Evolutionary conservation across 2,329 filamentous ascomycete genomes (phyloP), one percentile per base, ranked within the genome.

Genomic region (Amauroascus verrucosus): DNA sequence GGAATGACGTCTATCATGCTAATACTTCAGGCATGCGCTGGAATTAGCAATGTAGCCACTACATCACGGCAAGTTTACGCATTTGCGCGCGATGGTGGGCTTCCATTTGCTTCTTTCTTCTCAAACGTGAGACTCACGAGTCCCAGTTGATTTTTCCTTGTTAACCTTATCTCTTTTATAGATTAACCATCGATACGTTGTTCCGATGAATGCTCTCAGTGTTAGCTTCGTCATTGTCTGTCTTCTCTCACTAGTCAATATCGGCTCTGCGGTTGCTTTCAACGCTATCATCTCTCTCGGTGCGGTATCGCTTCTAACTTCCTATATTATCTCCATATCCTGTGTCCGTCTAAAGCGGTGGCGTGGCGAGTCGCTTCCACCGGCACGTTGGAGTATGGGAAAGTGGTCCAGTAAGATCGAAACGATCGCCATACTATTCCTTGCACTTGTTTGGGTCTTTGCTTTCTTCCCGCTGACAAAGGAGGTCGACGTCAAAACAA

Each of bases 181-280:
- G 54, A 49, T 59, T 24, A 46, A 56, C 51, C 32, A 47, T 18
- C 48, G 54, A 16, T 54, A 54, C 16, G 54, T 60, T n/a, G 24
- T 67, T 24, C 64, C 65, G 1, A 51, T 63, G 6, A 63, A 60
- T 24, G 58, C 64, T 2, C 56, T 67, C 13, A 33, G 60, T 1
- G 44, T 64, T 6, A 64, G 64, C 14, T 57, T 64, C 11, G 49
- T 56, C 6, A 58, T 69, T 54, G 60, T 60, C 38, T 57, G 59
- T 1, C 63, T 77, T 3, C 63, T 77, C 11, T 69, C 69, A 1
- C 63, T 76, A 16, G 77, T 79, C 64, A 77, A 76, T 61, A 71
- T 79, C 45, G 75, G 74, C 11, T 74, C 70, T 5, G 63, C 62
- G 1, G 65, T 67, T 5, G 71, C 70, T 14, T 64, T 77, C 45